A percentile compares a stretch with the other conserved stretches of the same genome.
These are phyloP conservation scores for Cyclostephanos invisitatus DNA, from an alignment of 108 stramenopile species.

Conservation along the genomic window DNA sequence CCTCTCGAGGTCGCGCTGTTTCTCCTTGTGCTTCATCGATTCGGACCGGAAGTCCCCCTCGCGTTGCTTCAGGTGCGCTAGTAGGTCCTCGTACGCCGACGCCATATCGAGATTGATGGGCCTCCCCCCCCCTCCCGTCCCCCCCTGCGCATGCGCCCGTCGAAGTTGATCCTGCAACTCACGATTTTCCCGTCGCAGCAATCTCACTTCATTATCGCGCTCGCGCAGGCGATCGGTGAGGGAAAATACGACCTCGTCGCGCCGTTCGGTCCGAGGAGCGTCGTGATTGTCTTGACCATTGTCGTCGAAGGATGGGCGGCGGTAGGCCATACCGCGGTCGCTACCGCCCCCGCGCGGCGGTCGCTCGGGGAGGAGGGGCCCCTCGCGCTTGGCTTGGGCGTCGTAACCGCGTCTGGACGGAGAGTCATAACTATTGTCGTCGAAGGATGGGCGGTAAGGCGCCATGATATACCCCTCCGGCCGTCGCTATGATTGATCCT, in stretches of 20 bases:
- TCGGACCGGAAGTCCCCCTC: constrained; percentile 20
- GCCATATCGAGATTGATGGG: constrained; percentile 28
- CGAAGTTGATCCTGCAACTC: constrained; percentile 27
- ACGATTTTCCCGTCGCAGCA: constrained; percentile 21
- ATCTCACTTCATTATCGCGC: constrained; percentile 27
- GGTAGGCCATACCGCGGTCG: constrained; percentile 1
- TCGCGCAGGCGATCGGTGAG: constrained; percentile 33
- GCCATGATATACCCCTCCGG: too few relatives aligned
- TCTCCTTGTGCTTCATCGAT: constrained; percentile 12
- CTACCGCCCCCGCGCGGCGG: constrained; percentile 21
- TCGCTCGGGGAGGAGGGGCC: constrained; percentile 18
- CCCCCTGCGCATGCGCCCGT: neutral
- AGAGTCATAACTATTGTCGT: too few relatives aligned
- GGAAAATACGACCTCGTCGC: neutral
- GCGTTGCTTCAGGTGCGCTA: constrained; percentile 14
- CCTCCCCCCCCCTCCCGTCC: constrained; percentile 19
- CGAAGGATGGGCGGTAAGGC: too few relatives aligned
- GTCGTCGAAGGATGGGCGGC: too few relatives aligned
- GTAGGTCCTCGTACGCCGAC: constrained; percentile 22
- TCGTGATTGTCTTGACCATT: too few relatives aligned
- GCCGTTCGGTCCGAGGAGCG: too few relatives aligned
- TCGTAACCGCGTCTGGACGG: too few relatives aligned
- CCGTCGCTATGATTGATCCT: too few relatives aligned
- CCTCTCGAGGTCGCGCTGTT: constrained; percentile 15
- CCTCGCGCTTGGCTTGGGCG: too few relatives aligned